Percentiles rank a stretch among this genome's conserved stretches.
Evolutionary conservation across 1,139 yeast genomes (phyloP).

Genomic region (Taphrina deformans): DNA sequence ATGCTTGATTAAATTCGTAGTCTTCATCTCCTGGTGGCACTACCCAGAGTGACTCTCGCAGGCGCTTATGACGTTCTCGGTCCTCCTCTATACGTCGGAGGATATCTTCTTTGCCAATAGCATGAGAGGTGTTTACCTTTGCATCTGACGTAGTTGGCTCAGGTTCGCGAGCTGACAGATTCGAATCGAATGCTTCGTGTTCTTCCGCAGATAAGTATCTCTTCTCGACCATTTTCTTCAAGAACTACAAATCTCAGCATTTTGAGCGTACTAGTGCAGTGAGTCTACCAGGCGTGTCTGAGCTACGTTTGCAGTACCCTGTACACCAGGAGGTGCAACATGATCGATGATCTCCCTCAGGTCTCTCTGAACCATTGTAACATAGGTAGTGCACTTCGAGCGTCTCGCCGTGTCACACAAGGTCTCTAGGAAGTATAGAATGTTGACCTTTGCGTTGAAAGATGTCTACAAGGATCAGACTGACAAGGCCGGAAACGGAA

Average conservation of each 20-base stretch:
- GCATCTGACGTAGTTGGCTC: conserved; percentile 1
- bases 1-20: conserved; percentile 60
- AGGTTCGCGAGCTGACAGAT: conserved; percentile 36
- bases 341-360: conserved; percentile 54
- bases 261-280: not conserved
- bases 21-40: conserved; percentile 53
- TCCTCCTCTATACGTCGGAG: conserved; percentile 82
- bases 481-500: too few relatives aligned
- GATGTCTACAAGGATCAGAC: conserved; percentile 41
- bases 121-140: conserved; percentile 12
- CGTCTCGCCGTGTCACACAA: conserved; percentile 47
- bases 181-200: conserved; percentile 33
- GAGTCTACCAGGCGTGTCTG: conserved; percentile 43
- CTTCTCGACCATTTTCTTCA: conserved; percentile 38
- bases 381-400: conserved; percentile 41
- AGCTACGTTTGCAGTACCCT: conserved; percentile 53
- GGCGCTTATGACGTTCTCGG: conserved; percentile 69
- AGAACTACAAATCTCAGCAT: conserved; percentile 4
- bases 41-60: conserved; percentile 75
- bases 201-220: conserved; percentile 36
- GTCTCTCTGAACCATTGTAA: conserved; percentile 45
- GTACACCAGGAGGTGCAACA: conserved; percentile 54
- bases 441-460: conserved; percentile 63
- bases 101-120: conserved; percentile 48
- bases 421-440: conserved; percentile 68